These are phyloP conservation scores for Phlyctochytrium bullatum DNA, from an alignment of 192 early-diverging fungal genomes.

Conservation along the genomic window DNA sequence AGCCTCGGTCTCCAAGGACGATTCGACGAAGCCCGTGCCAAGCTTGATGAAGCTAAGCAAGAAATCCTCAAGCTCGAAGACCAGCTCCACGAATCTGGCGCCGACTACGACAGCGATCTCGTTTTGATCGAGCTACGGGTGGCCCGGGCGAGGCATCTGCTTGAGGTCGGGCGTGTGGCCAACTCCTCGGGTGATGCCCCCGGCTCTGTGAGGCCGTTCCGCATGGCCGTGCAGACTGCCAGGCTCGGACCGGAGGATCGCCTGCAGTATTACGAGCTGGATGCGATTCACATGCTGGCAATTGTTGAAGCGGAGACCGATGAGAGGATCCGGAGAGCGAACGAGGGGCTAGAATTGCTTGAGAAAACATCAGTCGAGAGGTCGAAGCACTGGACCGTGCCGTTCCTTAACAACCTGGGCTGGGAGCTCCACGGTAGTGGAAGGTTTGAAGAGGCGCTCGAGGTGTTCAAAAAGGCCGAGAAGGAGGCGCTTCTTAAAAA, in stretches of 20 bases:
- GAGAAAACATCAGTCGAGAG: background rate
- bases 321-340: background rate
- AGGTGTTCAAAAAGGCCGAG: background rate
- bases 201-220: background rate
- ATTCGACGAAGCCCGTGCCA: background rate
- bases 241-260: background rate
- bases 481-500: background rate
- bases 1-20: background rate
- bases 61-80: constrained; percentile 1
- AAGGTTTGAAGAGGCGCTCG: background rate
- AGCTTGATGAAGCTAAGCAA: background rate
- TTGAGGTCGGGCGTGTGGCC: background rate
- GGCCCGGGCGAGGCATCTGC: background rate
- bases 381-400: background rate
- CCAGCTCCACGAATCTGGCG: background rate
- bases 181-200: background rate
- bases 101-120: background rate
- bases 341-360: background rate
- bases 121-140: background rate
- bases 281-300: background rate
- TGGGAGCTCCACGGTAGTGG: background rate
- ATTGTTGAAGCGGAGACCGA: background rate
- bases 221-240: constrained; percentile 1
- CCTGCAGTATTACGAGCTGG: background rate
- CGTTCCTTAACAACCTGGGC: background rate